Percentiles rank a stretch among this genome's conserved stretches.
phyloP scores from a whole-genome alignment of 345 rosid species.

The Arabis alpina region DNA sequence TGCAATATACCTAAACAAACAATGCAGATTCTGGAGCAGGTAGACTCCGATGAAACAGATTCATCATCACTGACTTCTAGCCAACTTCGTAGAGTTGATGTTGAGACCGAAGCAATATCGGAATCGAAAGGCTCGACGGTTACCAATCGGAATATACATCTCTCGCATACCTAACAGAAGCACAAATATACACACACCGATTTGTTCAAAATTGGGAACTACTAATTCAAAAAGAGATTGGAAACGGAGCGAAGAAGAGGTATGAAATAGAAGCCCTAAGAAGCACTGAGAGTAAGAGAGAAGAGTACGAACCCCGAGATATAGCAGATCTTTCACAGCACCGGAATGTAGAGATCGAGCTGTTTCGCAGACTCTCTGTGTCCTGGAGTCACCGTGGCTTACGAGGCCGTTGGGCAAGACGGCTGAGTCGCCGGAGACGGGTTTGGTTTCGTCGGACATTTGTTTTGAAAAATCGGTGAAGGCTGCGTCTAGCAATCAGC shows the following conservation, averaged over 20 bases:
- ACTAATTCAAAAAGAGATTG: background rate
- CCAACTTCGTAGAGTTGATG: slow-evolving; percentile 42
- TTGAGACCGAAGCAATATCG: slow-evolving; percentile 40
- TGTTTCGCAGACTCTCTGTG: slow-evolving; percentile 48
- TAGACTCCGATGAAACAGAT: slow-evolving; percentile 24
- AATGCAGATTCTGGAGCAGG: slow-evolving; percentile 56
- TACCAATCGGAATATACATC: slow-evolving; percentile 75
- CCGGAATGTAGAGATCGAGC: slow-evolving; percentile 58
- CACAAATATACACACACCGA: background rate
- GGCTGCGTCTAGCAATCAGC: slow-evolving; percentile 15
- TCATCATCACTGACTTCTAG: slow-evolving; percentile 28
- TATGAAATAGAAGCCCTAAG: slow-evolving; percentile 4
- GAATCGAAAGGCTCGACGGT: slow-evolving; percentile 47
- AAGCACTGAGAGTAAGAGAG: background rate
- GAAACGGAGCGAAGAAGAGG: background rate
- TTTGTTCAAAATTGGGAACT: background rate
- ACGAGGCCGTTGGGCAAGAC: slow-evolving; percentile 24
- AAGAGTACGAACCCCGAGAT: slow-evolving; percentile 52
- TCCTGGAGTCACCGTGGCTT: slow-evolving; percentile 34
- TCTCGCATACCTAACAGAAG: slow-evolving; percentile 65
- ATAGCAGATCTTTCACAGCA: slow-evolving; percentile 66
- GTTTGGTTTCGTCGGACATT: slow-evolving; percentile 50
- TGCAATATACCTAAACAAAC: slow-evolving; percentile 86
- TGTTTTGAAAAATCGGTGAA: slow-evolving; percentile 13
- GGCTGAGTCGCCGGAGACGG: slow-evolving; percentile 12